These are phyloP conservation scores for Gymnopus androsaceus DNA, from an alignment of 1,284 basidiomycete genomes.

Conservation along the genomic window DNA sequence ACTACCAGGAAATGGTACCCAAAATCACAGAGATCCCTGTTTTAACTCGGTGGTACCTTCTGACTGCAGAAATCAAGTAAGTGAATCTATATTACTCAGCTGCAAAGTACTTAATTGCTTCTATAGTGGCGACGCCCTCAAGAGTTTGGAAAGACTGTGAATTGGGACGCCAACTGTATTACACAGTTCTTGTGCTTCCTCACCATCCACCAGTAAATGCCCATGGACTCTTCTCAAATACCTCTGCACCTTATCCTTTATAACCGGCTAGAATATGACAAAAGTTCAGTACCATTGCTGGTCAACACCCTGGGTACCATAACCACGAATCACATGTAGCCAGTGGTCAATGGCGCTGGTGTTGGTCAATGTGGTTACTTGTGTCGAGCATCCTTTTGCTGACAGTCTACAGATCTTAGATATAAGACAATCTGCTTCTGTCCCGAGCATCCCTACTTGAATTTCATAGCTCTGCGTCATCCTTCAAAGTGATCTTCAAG, in stretches of 20 bases:
- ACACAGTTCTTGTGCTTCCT: constrained; percentile 3
- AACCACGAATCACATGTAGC: no score
- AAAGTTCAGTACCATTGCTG: no score
- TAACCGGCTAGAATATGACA: no score
- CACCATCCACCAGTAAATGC: background rate
- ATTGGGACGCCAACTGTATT: background rate
- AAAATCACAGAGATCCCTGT: background rate
- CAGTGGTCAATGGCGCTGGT: no score
- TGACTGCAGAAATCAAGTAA: background rate
- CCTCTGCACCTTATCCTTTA: constrained; percentile 6
- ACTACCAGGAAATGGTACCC: background rate
- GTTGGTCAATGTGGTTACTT: no score
- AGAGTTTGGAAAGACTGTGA: background rate
- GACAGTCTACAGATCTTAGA: no score
- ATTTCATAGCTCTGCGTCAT: no score
- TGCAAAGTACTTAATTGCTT: background rate
- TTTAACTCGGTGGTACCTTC: background rate
- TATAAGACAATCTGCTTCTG: no score
- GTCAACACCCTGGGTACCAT: no score
- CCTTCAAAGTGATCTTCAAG: no score
- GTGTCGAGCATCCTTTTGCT: no score
- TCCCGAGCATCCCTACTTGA: no score
- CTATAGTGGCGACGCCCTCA: background rate
- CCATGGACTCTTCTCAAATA: background rate
- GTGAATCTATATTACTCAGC: background rate